Base-by-base conservation (phyloP, 1,284 basidiomycete genomes). In the Lignosus rhinocerotis region DNA sequence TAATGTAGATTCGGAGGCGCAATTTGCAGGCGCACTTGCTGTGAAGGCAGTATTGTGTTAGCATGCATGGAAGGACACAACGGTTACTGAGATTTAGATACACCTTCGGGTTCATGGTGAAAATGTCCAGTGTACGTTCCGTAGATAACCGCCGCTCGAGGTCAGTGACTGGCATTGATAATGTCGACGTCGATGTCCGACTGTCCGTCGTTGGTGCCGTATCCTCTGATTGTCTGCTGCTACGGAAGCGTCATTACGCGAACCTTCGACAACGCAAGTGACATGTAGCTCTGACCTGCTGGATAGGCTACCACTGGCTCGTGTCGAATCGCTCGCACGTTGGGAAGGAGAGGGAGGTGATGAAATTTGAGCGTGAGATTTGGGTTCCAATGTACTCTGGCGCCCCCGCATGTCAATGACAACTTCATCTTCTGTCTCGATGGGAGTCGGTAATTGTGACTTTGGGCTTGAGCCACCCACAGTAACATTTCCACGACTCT, bases 31-130 rank as follows among this genome's bases (percentile, higher is more conserved):
- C 90, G 91, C 65, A 97, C 95, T 77, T 85, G 83, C 94, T 96
- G 71, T 42, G 61, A 47, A 21, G 11, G 7, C 31, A 48, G 19
- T 21, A 25, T 36, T 42, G 19, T 17, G 33, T 60, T 53, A 54
- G 34, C 10, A 43, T 2, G 3, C 25, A n/a, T n/a, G n/a, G n/a
- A n/a, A 11, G 31, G 11, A 2, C 7, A 21, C 8, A 25, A 8
- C 14, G 4, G 10, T 25, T 3, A 17, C 36, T 17, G 10, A 11
- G 16, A 2, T 9, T 11, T 11, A 14, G 3, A 75, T 79, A 58
- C 66, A 93, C 95, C 84, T 96, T 96, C 4, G 92, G 90, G 67
- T 86, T 84, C 95, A 99, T 96, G 1, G 93, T 93, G 72, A 99
- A 99, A 47, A 99, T 88, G 73, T 99, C 96, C 34, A 98, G 76